Evolutionary conservation across 73 alveolate genomes (phyloP).

Genomic region (Stentor coeruleus): DNA sequence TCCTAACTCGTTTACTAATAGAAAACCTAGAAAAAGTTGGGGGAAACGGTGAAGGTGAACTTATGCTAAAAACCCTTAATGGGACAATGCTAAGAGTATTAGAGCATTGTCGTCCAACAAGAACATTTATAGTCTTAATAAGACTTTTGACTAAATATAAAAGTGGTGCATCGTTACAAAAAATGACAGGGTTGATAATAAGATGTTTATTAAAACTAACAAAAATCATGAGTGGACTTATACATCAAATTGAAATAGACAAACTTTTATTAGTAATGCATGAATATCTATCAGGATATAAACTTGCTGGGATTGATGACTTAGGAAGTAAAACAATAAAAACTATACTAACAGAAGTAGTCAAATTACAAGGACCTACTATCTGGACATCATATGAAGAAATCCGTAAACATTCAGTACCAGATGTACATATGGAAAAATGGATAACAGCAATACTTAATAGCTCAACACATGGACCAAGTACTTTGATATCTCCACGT

Average conservation of each 20-base stretch:
- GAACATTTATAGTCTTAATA: slow-evolving; percentile 43
- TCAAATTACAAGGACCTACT: slow-evolving; percentile 43
- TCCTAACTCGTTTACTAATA: slow-evolving; percentile 50
- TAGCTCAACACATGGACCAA: background rate
- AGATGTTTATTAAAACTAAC: slow-evolving; percentile 55
- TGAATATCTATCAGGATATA: slow-evolving; percentile 43
- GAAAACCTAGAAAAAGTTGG: slow-evolving; percentile 57
- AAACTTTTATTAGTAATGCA: slow-evolving; percentile 54
- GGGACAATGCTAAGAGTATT: slow-evolving; percentile 58
- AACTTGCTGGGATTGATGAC: slow-evolving; percentile 42
- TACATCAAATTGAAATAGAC: slow-evolving; percentile 46
- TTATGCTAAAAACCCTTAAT: slow-evolving; percentile 39
- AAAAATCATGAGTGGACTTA: slow-evolving; percentile 41
- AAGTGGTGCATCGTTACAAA: slow-evolving; percentile 40
- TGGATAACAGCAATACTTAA: slow-evolving; percentile 39
- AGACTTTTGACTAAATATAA: slow-evolving; percentile 52
- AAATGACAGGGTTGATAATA: slow-evolving; percentile 41
- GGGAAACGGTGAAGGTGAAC: slow-evolving; percentile 52
- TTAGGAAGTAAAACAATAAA: slow-evolving; percentile 58
- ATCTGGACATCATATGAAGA: slow-evolving; percentile 57
- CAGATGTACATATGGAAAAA: slow-evolving; percentile 48
- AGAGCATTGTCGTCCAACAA: slow-evolving; percentile 58
- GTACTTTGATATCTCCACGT: background rate
- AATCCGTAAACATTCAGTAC: slow-evolving; percentile 39
- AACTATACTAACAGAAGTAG: slow-evolving; percentile 64